Evolutionary conservation across 352 stramenopile species (phyloP), one percentile per base, ranked within the genome.

Genomic region (Globisporangium cystogenes): DNA sequence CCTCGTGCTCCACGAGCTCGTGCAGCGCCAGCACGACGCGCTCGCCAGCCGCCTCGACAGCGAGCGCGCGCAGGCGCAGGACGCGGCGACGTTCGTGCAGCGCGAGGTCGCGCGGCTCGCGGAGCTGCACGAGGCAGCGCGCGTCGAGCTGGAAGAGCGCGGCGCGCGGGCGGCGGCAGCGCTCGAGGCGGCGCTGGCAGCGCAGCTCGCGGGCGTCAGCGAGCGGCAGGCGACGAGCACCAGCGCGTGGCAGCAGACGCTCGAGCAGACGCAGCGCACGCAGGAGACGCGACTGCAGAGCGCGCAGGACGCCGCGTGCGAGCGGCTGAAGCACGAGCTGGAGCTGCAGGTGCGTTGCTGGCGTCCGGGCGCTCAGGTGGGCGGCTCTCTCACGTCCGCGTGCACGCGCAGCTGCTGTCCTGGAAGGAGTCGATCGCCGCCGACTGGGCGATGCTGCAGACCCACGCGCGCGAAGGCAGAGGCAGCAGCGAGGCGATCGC

Each of bases 1-100:
- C 2, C 29, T 70, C 23, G 57, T 21, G 1, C 29, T 87, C 4
- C 65, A 81, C 7, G 59, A 79, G 7, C n/a, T 67, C 1, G 51
- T 79, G 14, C 54, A 61, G 23, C 26, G 63, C 8, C 59, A 85
- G 14, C 48, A 69, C 11, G 42, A 35, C n/a, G 11, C 46, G 1
- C 11, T 59, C 15, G 53, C 26, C 16, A 33, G n/a, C 4, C 44
- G 36, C 4, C 33, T 59, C 16, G 39, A 42, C 11, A 24, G 47
- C 6, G 26, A 23, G 6, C 47, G 48, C 15, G 29, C 27, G 12
- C 31, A 50, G 21, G 36, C 20, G 39, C 45, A 45, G 24, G 18
- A 15, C 16, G 45, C n/a, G n/a, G 39, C 48, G 10, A n/a, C 35
- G 14, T 33, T 47, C 7, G 33, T 46, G n/a, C 44, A 53, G 44